Conservation (phyloP, 2,329 filamentous ascomycete genomes). For the Hypoxylon sp. region DNA sequence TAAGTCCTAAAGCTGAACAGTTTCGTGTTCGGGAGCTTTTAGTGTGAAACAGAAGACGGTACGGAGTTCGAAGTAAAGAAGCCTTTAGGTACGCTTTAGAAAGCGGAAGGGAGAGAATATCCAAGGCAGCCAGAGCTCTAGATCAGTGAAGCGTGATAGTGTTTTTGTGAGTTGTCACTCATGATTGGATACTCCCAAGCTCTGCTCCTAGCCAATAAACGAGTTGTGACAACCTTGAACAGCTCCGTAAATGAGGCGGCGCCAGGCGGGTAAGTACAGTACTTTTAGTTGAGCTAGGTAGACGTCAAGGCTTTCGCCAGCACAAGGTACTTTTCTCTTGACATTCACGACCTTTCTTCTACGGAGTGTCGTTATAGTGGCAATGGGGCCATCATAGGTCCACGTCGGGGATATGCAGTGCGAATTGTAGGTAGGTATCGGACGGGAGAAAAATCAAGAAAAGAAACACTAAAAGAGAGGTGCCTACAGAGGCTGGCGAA, state of each 20-base stretch:
- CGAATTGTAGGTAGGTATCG: constrained; percentile 45
- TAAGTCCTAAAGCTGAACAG: constrained; percentile 25
- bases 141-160: constrained; percentile 60
- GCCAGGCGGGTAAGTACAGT: constrained; percentile 57
- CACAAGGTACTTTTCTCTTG: constrained; percentile 55
- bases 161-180: constrained; percentile 59
- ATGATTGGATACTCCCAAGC: constrained; percentile 61
- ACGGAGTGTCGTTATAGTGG: constrained; percentile 54
- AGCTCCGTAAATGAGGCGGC: constrained; percentile 53
- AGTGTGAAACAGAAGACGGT: constrained; percentile 42
- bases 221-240: constrained; percentile 50
- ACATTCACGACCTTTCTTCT: constrained; percentile 57
- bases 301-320: constrained; percentile 56
- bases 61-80: constrained; percentile 43
- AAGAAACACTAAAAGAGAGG: constrained; percentile 51
- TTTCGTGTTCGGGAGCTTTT: constrained; percentile 14
- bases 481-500: constrained; percentile 50
- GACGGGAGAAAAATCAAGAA: constrained; percentile 50
- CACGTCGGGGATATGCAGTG: constrained; percentile 58
- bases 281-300: constrained; percentile 59
- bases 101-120: constrained; percentile 52
- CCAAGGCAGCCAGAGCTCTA: constrained; percentile 52
- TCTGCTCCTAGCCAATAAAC: constrained; percentile 60
- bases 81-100: constrained; percentile 50
- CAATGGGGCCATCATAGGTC: constrained; percentile 55